These are phyloP conservation scores for Peniophora sp. DNA, from an alignment of 1,284 basidiomycete species.

Conservation along the genomic window DNA sequence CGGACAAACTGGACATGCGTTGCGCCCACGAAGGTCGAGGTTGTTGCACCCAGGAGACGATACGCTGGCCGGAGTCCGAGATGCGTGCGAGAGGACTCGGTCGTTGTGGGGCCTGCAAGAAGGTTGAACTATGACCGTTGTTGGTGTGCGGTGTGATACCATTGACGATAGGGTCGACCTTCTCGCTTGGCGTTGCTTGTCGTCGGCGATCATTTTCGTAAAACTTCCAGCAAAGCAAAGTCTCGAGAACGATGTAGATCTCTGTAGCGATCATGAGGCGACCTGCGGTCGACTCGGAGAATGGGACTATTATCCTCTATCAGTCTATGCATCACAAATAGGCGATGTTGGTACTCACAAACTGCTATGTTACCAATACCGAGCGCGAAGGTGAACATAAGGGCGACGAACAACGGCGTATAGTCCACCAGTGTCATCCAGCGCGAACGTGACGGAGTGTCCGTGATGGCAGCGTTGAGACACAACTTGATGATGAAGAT, in stretches of 20 bases:
- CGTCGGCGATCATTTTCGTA: constrained; percentile 18
- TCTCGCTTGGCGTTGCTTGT: constrained; percentile 11
- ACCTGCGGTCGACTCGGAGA: constrained; percentile 63
- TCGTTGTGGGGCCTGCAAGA: background rate
- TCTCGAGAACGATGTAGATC: constrained; percentile 55
- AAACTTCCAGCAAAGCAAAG: constrained; percentile 45
- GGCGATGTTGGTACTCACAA: constrained; percentile 38
- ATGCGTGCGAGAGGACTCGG: background rate
- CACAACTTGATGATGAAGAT: constrained; percentile 57
- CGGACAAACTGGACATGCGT: constrained; percentile 7
- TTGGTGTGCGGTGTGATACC: too few species aligned
- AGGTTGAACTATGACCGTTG: background rate
- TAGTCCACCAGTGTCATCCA: constrained; percentile 42
- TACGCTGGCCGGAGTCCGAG: constrained; percentile 3
- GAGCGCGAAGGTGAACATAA: constrained; percentile 45
- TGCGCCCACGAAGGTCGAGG: background rate
- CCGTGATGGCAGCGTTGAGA: constrained; percentile 44
- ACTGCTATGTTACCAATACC: constrained; percentile 48
- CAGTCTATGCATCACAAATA: constrained; percentile 8
- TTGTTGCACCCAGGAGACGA: constrained; percentile 15
- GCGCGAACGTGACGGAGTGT: constrained; percentile 30
- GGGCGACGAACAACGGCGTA: constrained; percentile 39
- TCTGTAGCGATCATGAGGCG: constrained; percentile 62
- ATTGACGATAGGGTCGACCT: constrained; percentile 3
- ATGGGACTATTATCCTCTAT: constrained; percentile 37